Conservation (phyloP, 352 stramenopile genomes). For the Pythium brachiatum region DNA sequence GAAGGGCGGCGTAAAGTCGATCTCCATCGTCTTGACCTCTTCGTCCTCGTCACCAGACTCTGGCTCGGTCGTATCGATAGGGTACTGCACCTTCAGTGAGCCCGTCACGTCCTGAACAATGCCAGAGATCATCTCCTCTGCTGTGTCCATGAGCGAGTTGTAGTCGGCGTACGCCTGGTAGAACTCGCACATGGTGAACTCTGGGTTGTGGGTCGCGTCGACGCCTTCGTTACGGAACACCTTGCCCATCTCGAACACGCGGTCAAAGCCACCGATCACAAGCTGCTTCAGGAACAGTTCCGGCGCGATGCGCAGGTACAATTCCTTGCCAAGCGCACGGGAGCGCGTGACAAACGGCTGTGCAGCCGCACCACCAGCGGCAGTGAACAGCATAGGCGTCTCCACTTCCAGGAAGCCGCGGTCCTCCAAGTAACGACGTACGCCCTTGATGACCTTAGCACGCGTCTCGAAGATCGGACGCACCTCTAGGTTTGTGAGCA, state of each 20-base stretch:
- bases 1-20: constrained; percentile 99
- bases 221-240: constrained; percentile 98
- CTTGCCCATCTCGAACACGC: constrained; percentile 98
- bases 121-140: constrained; percentile 95
- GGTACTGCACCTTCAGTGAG: constrained; percentile 95
- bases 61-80: constrained; percentile 42
- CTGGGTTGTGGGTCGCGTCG: constrained; percentile 98
- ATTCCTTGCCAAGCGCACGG: constrained; percentile 94
- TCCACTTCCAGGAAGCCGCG: constrained; percentile 89
- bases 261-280: constrained; percentile 95
- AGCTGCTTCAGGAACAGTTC: constrained; percentile 98
- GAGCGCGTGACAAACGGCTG: constrained; percentile 98
- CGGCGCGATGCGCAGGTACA: constrained; percentile 96
- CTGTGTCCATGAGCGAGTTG: constrained; percentile 97
- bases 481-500: constrained; percentile 95
- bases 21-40: constrained; percentile 63
- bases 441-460: constrained; percentile 70
- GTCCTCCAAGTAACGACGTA: constrained; percentile 71
- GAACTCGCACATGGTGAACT: constrained; percentile 99
- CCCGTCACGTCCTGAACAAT: constrained; percentile 96
- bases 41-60: constrained; percentile 6
- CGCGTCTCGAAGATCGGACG: constrained; percentile 93
- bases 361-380: constrained; percentile 95
- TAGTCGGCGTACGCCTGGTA: constrained; percentile 99
- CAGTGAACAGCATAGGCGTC: constrained; percentile 99